Percentiles rank a stretch among this genome's conserved stretches.
Evolutionary conservation across 2,329 filamentous ascomycete genomes (phyloP).

Genomic region (Gaeumannomyces tritici): DNA sequence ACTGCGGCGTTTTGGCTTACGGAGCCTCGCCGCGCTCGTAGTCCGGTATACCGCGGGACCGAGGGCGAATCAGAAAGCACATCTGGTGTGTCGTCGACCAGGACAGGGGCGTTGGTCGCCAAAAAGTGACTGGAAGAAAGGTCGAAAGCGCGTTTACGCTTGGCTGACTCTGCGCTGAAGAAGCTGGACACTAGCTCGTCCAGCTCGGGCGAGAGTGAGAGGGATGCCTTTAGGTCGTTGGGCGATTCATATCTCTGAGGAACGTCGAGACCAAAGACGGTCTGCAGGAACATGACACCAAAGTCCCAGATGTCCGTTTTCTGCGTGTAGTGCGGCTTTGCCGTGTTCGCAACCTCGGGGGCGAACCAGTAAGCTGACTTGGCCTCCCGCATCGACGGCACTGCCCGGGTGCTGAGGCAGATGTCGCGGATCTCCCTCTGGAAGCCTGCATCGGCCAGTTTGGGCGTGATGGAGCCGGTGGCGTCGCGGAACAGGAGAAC

Average conservation of each 20-base stretch:
- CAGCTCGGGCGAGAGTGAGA: constrained; percentile 64
- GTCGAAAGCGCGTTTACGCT: constrained; percentile 74
- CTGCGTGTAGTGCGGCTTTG: constrained; percentile 53
- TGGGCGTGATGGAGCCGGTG: constrained; percentile 61
- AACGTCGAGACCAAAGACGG: constrained; percentile 79
- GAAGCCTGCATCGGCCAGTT: constrained; percentile 65
- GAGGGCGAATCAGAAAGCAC: constrained; percentile 32
- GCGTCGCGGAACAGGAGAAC: constrained; percentile 65
- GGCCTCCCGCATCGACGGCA: constrained; percentile 46
- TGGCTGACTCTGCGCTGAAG: constrained; percentile 77
- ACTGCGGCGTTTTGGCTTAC: constrained; percentile 26
- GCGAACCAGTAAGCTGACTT: constrained; percentile 77
- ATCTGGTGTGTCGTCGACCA: constrained; percentile 34
- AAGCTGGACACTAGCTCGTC: constrained; percentile 74
- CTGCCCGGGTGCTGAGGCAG: constrained; percentile 36
- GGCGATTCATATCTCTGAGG: constrained; percentile 73
- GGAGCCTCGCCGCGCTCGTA: constrained; percentile 53
- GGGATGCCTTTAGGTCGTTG: constrained; percentile 57
- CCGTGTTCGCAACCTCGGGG: constrained; percentile 60
- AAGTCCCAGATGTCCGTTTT: constrained; percentile 96
- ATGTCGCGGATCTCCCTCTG: constrained; percentile 55
- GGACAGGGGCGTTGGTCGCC: constrained; percentile 52
- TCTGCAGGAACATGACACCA: constrained; percentile 83
- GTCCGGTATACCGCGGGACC: constrained; percentile 29
- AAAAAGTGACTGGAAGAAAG: constrained; percentile 56